A percentile compares a stretch with the other conserved stretches of the same genome.
Evolutionary conservation across 805 yeast genomes (phyloP).

Genomic region (Blastobotrys mokoenaii): DNA sequence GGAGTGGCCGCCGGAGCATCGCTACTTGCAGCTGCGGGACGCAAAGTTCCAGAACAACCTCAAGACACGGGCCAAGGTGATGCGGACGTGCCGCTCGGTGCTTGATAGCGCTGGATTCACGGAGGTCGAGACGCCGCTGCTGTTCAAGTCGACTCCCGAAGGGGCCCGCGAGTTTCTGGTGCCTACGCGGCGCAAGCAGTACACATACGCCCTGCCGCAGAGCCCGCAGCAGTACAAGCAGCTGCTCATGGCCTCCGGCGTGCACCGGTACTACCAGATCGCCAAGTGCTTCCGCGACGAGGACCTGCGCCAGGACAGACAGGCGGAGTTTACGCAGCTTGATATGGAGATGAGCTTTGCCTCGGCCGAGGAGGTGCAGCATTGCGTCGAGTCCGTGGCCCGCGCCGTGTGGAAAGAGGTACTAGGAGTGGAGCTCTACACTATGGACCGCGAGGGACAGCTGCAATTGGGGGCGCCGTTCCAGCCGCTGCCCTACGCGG

Average conservation of each 20-base stretch:
- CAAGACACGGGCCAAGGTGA: constrained; percentile 28
- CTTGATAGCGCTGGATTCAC: constrained; percentile 43
- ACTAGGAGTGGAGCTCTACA: constrained; percentile 17
- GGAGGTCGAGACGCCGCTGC: constrained; percentile 86
- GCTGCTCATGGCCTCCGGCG: constrained; percentile 88
- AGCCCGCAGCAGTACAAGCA: constrained; percentile 98
- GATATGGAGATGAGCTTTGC: constrained; percentile 92
- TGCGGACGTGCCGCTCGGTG: constrained; percentile 30
- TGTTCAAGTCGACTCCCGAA: constrained; percentile 95
- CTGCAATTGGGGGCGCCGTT: constrained; percentile 2
- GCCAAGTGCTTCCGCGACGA: constrained; percentile 96
- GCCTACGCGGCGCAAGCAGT: constrained; percentile 61
- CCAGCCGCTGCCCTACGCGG: constrained; percentile 43
- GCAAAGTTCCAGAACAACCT: constrained; percentile 23
- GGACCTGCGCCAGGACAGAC: constrained; percentile 88
- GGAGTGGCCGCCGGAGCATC: constrained; percentile 67
- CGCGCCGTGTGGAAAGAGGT: constrained; percentile 42
- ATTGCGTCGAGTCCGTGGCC: constrained; percentile 52
- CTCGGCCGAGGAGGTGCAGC: constrained; percentile 55
- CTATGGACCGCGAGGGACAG: constrained; percentile 20
- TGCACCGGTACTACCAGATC: constrained; percentile 75
- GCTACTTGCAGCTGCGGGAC: constrained; percentile 72
- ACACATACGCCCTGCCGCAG: constrained; percentile 88
- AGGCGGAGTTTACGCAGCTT: constrained; percentile 96
- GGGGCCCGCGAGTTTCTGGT: constrained; percentile 95